phyloP scores from a whole-genome alignment of 306 rosid genomes.

The Trichosanthes truncata region DNA sequence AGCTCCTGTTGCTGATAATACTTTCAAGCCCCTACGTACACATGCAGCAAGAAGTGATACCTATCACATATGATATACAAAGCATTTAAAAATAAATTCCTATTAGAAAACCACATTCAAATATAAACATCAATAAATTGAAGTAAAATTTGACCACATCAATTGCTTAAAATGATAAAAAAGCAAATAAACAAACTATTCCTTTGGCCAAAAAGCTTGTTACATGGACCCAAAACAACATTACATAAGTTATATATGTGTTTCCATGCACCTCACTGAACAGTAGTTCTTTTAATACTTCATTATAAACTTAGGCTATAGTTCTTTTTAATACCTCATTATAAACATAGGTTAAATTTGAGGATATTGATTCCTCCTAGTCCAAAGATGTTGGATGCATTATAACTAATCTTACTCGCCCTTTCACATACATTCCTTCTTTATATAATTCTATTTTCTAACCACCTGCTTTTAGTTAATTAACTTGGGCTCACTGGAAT shows the following conservation, averaged over 20 bases:
- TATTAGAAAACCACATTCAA: conserved; percentile 7
- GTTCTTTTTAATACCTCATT: too few species aligned
- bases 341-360: background rate
- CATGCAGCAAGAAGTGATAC: conserved; percentile 99
- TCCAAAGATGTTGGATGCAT: background rate
- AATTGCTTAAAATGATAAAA: background rate
- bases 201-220: background rate
- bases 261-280: background rate
- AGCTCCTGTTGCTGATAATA: conserved; percentile 90
- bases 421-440: background rate
- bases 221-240: background rate
- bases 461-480: background rate
- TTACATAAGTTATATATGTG: background rate
- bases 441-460: background rate
- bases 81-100: conserved; percentile 22
- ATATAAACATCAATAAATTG: background rate
- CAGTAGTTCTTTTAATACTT: too few species aligned
- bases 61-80: conserved; percentile 45
- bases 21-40: conserved; percentile 82
- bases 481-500: background rate
- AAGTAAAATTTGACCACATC: background rate
- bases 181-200: conserved; percentile 1
- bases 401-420: background rate
- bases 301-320: too few species aligned
- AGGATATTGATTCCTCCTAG: background rate